phyloP scores from a whole-genome alignment of 1,284 basidiomycete genomes.

The Pyrrhoderma lamaoense region DNA sequence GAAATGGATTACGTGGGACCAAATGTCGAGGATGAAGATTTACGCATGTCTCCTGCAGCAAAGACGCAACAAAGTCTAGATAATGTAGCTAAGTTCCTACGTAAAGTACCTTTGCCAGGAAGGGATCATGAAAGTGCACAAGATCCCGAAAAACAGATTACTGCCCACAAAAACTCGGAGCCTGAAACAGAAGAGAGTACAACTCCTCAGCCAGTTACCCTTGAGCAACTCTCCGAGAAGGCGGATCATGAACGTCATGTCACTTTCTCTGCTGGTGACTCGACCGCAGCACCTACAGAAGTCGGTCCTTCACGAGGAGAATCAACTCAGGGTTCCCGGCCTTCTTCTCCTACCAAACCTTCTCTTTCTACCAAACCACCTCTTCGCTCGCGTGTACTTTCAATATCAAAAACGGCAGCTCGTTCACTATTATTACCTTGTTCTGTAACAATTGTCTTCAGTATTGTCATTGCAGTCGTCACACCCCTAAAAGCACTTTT shows the following conservation, averaged over 20 bases:
- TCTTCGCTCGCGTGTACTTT: not conserved
- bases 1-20: slow-evolving; percentile 57
- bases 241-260: slow-evolving; percentile 23
- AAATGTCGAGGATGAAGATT: slow-evolving; percentile 48
- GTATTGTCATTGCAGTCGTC: slow-evolving; percentile 61
- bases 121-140: not conserved
- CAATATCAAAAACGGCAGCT: not conserved
- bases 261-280: slow-evolving; percentile 26
- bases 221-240: not conserved
- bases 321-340: slow-evolving; percentile 17
- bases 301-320: slow-evolving; percentile 20
- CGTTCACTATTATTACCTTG: slow-evolving; percentile 1
- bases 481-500: slow-evolving; percentile 69
- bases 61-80: slow-evolving; percentile 9
- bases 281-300: slow-evolving; percentile 21
- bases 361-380: slow-evolving; percentile 15
- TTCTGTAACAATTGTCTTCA: slow-evolving; percentile 56
- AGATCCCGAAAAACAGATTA: slow-evolving; percentile 3
- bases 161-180: not conserved
- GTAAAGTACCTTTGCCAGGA: not conserved
- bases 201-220: not conserved
- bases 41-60: slow-evolving; percentile 26
- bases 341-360: slow-evolving; percentile 17
- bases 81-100: not conserved
- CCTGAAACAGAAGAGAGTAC: not conserved